Percentiles rank a stretch among this genome's conserved stretches.
These are phyloP conservation scores for Psilocybe sp. DNA, from an alignment of 768 basidiomycete genomes.

Conservation along the genomic window DNA sequence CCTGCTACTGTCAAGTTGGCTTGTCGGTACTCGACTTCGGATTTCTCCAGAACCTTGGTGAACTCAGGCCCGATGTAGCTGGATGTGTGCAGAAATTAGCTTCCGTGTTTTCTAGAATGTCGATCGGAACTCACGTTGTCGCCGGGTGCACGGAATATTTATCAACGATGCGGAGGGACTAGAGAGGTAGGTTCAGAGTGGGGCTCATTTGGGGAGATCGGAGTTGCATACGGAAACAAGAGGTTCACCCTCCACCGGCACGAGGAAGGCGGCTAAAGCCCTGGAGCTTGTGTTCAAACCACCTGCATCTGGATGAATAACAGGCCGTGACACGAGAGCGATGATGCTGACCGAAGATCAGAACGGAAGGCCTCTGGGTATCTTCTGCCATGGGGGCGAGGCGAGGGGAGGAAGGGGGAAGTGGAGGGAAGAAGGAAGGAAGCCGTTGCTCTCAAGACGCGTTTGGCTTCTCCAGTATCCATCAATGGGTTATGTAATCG, in stretches of 20 bases:
- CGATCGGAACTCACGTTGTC: conserved; percentile 26
- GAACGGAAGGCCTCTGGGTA: conserved; percentile 52
- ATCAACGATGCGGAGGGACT: conserved; percentile 26
- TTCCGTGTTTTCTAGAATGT: conserved; percentile 2
- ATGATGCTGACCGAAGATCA: conserved; percentile 66
- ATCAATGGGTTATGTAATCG: conserved; percentile 14
- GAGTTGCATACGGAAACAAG: conserved; percentile 63
- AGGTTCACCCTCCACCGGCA: conserved; percentile 64
- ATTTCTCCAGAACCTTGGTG: conserved; percentile 61
- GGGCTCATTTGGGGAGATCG: background rate
- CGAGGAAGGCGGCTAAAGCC: conserved; percentile 62
- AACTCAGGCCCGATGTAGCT: conserved; percentile 83
- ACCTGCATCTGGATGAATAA: conserved; percentile 40
- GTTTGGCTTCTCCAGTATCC: conserved; percentile 7
- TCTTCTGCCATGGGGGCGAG: conserved; percentile 29
- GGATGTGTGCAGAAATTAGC: conserved; percentile 1
- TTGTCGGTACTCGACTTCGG: conserved; percentile 77
- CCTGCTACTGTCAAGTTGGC: conserved; percentile 74
- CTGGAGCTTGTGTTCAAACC: conserved; percentile 81
- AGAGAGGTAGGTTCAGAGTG: conserved; percentile 5
- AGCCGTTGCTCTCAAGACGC: background rate
- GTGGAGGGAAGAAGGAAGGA: background rate
- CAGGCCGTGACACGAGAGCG: conserved; percentile 1
- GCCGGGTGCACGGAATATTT: conserved; percentile 31
- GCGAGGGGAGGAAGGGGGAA: conserved; percentile 3